Percentiles rank a stretch among this genome's conserved stretches.
Conservation (phyloP, 176 grass and related monocot genomes). For the Phragmites australis region DNA sequence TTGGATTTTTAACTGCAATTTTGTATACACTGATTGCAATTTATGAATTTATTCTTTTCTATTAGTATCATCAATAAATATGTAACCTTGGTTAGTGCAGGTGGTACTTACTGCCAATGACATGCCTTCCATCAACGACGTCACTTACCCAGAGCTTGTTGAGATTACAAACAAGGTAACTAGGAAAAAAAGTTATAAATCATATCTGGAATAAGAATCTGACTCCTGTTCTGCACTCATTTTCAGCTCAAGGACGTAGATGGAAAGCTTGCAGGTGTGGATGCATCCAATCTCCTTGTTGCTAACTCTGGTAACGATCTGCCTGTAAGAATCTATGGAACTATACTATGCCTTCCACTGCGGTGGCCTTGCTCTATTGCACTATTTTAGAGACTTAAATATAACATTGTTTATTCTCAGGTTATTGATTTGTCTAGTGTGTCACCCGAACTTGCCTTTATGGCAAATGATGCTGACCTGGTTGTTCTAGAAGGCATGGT, state of each 20-base stretch:
- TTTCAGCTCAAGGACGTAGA: conserved; percentile 88
- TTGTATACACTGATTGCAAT: conserved; percentile 1
- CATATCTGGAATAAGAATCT: not conserved
- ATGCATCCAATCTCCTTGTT: conserved; percentile 74
- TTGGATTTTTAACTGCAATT: not conserved
- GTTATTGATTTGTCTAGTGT: conserved; percentile 91
- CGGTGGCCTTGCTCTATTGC: not conserved
- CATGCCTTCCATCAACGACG: conserved; percentile 92
- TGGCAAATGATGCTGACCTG: conserved; percentile 80
- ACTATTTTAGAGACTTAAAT: conserved; percentile 10
- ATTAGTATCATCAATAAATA: conserved; percentile 26
- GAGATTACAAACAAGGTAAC: conserved; percentile 89
- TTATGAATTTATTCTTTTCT: conserved; percentile 18
- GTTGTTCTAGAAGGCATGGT: conserved; percentile 97
- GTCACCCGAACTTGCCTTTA: conserved; percentile 78
- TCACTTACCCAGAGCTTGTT: conserved; percentile 83
- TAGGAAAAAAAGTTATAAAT: not conserved
- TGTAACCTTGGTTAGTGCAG: conserved; percentile 45
- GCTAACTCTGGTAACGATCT: conserved; percentile 97
- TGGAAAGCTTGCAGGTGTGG: conserved; percentile 84
- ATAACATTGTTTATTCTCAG: conserved; percentile 38
- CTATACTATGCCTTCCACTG: conserved; percentile 4
- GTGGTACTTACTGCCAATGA: conserved; percentile 97
- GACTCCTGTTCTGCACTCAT: conserved; percentile 30
- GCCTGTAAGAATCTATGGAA: conserved; percentile 60